Base-by-base conservation (phyloP, 495 filamentous ascomycete species). In the Xylaria palmicola region DNA sequence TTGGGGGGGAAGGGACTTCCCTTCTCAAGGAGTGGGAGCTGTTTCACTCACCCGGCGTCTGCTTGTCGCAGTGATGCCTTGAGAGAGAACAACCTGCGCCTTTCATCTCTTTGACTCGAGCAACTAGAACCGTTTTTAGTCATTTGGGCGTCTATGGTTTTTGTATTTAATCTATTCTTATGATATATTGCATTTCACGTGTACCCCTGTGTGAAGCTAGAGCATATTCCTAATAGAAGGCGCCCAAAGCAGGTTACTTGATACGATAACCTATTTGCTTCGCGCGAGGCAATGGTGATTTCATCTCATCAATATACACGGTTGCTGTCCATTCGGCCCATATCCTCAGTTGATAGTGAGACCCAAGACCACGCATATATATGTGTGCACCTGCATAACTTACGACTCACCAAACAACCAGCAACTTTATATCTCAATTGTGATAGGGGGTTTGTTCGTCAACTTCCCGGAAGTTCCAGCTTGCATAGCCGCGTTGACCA, bases 401-500 rank as follows among this genome's bases (percentile, higher is more conserved):
- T 43, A 5, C 40, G 40, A 15, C 13, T 80, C 75, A 29, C 4
- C 45, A 13, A 12, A 36, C 5, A 7, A 7, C 7, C n/a, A 20
- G 17, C 12, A 1, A n/a, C 9, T 48, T 57, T 88, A 81, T n/a
- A 90, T 78, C 68, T 87, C 82, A 4, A 86, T 81, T 22, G 69
- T 69, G 17, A 72, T 41, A 44, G 69, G 69, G 10, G 56, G 19
- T 47, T 75, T 72, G 68, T 90, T 92, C 13, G 78, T 74, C 60
- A 94, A 69, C 65, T 79, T 81, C 4, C 87, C 88, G 9, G 84
- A 88, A 52, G 83, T 85, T 12, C 82, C 79, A 71, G 88, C 84
- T 77, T 89, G 88, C 65, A 90, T 82, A 0, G 89, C 82, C 2
- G 90, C 90, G 74, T 95, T 95, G 8, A 93, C 83, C 83, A 94